These are phyloP conservation scores for Abelmoschus esculentus DNA, from an alignment of 345 rosid genomes.

Conservation along the genomic window DNA sequence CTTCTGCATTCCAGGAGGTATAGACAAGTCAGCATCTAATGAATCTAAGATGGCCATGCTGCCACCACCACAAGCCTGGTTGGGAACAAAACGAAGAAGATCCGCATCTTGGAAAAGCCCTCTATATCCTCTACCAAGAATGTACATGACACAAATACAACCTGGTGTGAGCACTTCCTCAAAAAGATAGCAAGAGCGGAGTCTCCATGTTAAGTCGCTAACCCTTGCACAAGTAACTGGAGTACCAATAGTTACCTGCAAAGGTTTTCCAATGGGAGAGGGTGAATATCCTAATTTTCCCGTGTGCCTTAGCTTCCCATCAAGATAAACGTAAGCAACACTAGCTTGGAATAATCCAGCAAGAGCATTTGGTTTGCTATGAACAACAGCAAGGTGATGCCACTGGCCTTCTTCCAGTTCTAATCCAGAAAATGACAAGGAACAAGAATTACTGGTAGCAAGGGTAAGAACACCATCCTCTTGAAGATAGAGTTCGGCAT, in stretches of 20 bases:
- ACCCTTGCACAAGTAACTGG: conserved; percentile 71
- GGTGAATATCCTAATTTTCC: conserved; percentile 98
- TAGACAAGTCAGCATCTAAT: conserved; percentile 67
- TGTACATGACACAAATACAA: conserved; percentile 91
- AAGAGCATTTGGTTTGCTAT: conserved; percentile 98
- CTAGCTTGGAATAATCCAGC: conserved; percentile 99
- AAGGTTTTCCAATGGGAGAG: conserved; percentile 87
- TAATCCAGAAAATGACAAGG: conserved; percentile 87
- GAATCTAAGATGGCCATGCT: conserved; percentile 97
- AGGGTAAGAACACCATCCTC: conserved; percentile 92
- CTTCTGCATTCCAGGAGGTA: conserved; percentile 53
- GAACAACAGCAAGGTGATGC: conserved; percentile 99
- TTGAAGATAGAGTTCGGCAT: conserved; percentile 87
- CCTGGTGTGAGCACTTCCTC: conserved; percentile 99
- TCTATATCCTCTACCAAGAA: conserved; percentile 96
- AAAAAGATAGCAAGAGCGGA: conserved; percentile 93
- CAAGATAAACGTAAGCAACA: conserved; percentile 87
- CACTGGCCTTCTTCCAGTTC: conserved; percentile 93
- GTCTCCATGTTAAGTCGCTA: conserved; percentile 82
- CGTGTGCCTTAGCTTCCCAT: conserved; percentile 94
- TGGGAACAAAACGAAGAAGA: conserved; percentile 91
- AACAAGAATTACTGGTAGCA: conserved; percentile 88
- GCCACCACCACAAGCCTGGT: conserved; percentile 99
- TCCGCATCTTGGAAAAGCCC: conserved; percentile 96
- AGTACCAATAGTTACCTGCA: conserved; percentile 93